A percentile compares a stretch with the other conserved stretches of the same genome.
phyloP scores from a whole-genome alignment of 768 basidiomycete genomes.

The Strobilomyces dryophilus region DNA sequence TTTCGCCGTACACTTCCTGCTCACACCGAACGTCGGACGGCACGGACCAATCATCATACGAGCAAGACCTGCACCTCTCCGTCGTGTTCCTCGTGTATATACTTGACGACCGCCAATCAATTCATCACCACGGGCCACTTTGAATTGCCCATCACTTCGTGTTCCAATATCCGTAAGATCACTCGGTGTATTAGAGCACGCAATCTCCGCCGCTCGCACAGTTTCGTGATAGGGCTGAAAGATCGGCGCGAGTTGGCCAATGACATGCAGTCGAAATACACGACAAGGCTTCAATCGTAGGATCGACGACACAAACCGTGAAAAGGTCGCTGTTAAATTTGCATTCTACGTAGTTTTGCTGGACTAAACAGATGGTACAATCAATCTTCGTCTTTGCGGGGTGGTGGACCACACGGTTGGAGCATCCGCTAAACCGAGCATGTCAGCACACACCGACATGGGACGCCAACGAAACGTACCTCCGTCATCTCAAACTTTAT shows the following conservation, averaged over 20 bases:
- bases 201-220: too few relatives aligned
- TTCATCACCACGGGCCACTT: neutral
- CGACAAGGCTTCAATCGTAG: too few relatives aligned
- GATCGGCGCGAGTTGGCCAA: too few relatives aligned
- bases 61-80: neutral
- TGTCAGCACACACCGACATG: slow-evolving; percentile 22
- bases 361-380: neutral
- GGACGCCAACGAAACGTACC: slow-evolving; percentile 40
- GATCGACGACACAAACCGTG: neutral
- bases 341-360: neutral
- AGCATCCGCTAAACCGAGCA: slow-evolving; percentile 68
- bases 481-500: slow-evolving; percentile 94
- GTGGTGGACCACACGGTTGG: slow-evolving; percentile 91
- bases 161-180: too few relatives aligned
- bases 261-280: too few relatives aligned
- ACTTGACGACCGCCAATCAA: neutral
- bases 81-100: neutral
- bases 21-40: neutral
- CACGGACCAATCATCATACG: neutral
- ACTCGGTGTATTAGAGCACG: too few relatives aligned
- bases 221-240: too few relatives aligned
- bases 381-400: slow-evolving; percentile 80
- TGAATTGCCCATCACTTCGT: too few relatives aligned
- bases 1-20: neutral
- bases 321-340: neutral